A percentile compares a stretch with the other conserved stretches of the same genome.
These are phyloP conservation scores for Vigna reflexopilosa DNA, from an alignment of 306 rosid species.

Conservation along the genomic window DNA sequence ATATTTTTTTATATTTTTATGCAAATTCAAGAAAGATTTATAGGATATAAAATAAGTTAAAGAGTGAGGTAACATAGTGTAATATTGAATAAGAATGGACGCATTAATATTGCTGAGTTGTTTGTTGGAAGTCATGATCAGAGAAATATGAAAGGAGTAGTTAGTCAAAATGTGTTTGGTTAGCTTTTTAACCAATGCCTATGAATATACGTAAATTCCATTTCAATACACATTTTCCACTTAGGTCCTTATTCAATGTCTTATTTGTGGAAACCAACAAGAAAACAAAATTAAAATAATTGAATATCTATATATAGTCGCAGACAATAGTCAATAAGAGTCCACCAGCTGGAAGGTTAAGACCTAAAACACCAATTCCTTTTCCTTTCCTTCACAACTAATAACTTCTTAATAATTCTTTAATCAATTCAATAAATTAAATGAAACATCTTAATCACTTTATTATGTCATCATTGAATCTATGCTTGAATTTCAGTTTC, in stretches of 20 bases:
- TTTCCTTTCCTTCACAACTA: slow-evolving; percentile 43
- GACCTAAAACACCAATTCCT: slow-evolving; percentile 1
- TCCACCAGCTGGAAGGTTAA: slow-evolving; percentile 46
- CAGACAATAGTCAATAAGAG: slow-evolving; percentile 54
- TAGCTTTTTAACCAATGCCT: slow-evolving; percentile 35
- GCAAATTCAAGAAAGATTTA: no score
- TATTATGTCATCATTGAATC: background rate
- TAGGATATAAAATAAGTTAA: no score
- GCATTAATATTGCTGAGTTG: no score
- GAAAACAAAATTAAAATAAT: background rate
- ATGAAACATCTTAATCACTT: background rate
- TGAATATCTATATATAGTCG: slow-evolving; percentile 16
- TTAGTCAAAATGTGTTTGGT: slow-evolving; percentile 45
- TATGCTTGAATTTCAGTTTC: background rate
- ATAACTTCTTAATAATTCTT: slow-evolving; percentile 40
- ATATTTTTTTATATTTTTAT: no score
- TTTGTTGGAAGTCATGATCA: background rate
- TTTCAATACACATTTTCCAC: background rate
- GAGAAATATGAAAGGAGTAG: background rate
- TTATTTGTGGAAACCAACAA: background rate
- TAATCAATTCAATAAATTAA: background rate
- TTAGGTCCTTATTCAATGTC: background rate
- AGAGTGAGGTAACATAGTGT: no score
- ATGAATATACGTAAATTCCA: slow-evolving; percentile 27
- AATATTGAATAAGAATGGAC: no score